Evolutionary conservation across 129 eudicot species (phyloP), one percentile per base, ranked within the genome.

Genomic region (Artemisia annua): DNA sequence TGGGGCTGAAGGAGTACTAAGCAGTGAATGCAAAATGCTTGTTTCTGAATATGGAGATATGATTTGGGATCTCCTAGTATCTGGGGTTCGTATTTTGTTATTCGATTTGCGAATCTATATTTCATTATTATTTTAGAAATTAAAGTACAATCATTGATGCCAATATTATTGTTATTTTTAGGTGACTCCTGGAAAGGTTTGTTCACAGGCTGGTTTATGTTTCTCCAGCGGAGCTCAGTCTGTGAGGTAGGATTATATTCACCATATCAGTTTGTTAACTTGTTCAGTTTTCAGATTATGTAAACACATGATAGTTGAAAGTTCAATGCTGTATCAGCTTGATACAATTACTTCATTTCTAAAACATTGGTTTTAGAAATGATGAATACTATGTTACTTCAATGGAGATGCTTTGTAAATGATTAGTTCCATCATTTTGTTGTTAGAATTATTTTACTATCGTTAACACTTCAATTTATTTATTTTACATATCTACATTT

Each of bases 1-100:
- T 82, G 98, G 98, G 48, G 97, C 89, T 39, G 81, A 77, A 79
- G 97, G 98, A 75, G 83, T 87, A 63, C 83, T 83, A 19, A 93
- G 97, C 86, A 76, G 74, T 22, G 97, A 93, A 84, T 93, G 97
- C 81, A 93, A 90, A 80, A 70, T 71, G 74, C 71, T 93, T 22
- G 95, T 87, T 53, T 63, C 85, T 7, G 80, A 89, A 64, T 89
- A 89, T 48, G 98, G 97, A 80, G 92, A 89, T 1, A 74, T 86
- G 86, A 87, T 93, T 3, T 87, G 92, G 95, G 98, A 89, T 67
- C 97, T 93, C 53, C 85, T 93, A 44, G 82, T 85, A 24, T 63
- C 90, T 16, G 98, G 96, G 92, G 96, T 92, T 30, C 3, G 88
- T 82, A 59, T 70, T 58, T 53, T 35, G 12, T 69, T n/a, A 44